Percentiles rank a stretch among this genome's conserved stretches.
Evolutionary conservation across 345 rosid species (phyloP).

Genomic region (Litchi chinensis): DNA sequence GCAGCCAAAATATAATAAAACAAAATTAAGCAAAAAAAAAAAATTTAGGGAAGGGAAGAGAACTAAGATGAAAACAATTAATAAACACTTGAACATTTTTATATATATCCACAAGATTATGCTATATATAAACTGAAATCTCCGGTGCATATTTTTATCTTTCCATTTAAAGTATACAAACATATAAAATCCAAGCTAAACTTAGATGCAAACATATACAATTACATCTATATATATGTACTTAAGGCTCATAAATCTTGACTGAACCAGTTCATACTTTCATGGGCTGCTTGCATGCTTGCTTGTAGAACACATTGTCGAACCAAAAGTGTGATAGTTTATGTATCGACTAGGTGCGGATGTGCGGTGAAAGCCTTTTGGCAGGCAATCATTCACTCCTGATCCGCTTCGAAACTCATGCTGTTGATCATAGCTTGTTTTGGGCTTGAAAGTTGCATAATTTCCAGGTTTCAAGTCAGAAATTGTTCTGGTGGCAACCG

Average conservation of each 20-base stretch:
- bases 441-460: slow-evolving; percentile 26
- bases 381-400: slow-evolving; percentile 49
- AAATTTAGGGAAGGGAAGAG: background rate
- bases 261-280: background rate
- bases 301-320: slow-evolving; percentile 34
- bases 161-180: no score
- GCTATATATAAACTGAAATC: background rate
- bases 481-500: slow-evolving; percentile 35
- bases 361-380: slow-evolving; percentile 51
- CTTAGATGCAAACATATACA: background rate
- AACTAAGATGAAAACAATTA: background rate
- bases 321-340: slow-evolving; percentile 43
- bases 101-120: background rate
- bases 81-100: background rate
- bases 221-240: no score
- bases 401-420: background rate
- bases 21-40: background rate
- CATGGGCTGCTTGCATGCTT: slow-evolving; percentile 26
- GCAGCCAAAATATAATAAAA: background rate
- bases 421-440: background rate
- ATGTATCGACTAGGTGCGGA: slow-evolving; percentile 67
- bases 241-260: background rate
- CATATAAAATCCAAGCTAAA: no score
- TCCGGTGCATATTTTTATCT: background rate
- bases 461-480: slow-evolving; percentile 16